These are phyloP conservation scores for Exophiala spinifera DNA, from an alignment of 2,329 filamentous ascomycete genomes.

Conservation along the genomic window DNA sequence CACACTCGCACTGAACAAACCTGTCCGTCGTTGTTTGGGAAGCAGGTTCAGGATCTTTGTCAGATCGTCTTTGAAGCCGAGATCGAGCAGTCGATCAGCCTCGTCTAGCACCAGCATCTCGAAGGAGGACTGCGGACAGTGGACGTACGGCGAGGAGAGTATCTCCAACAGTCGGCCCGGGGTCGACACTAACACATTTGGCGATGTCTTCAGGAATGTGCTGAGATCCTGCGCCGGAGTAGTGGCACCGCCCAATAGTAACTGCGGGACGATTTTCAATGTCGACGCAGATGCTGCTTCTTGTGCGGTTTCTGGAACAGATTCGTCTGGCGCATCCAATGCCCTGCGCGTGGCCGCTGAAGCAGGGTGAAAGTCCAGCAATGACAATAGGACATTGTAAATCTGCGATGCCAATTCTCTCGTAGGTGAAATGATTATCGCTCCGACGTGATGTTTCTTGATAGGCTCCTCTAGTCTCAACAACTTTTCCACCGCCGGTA, in stretches of 20 bases:
- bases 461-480: constrained; percentile 75
- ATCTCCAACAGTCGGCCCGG: constrained; percentile 87
- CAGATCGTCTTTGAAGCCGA: constrained; percentile 89
- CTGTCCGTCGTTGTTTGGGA: constrained; percentile 90
- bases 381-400: constrained; percentile 69
- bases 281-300: constrained; percentile 34
- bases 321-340: constrained; percentile 36
- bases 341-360: constrained; percentile 57
- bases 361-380: constrained; percentile 78
- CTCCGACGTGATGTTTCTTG: constrained; percentile 84
- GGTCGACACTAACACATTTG: constrained; percentile 86
- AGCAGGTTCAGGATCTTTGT: constrained; percentile 70
- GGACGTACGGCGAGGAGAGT: constrained; percentile 79
- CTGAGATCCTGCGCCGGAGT: constrained; percentile 82
- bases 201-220: constrained; percentile 75
- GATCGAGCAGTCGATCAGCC: constrained; percentile 84
- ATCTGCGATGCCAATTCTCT: constrained; percentile 91
- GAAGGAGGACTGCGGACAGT: constrained; percentile 83
- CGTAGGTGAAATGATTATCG: constrained; percentile 89
- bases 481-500: constrained; percentile 79
- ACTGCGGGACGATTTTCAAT: constrained; percentile 71
- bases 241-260: constrained; percentile 80
- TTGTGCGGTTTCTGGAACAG: constrained; percentile 31
- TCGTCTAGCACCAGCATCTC: constrained; percentile 92
- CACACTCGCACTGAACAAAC: constrained; percentile 92